Conservation (phyloP, 2,329 filamentous ascomycete species). For the Lojkania enalia region DNA sequence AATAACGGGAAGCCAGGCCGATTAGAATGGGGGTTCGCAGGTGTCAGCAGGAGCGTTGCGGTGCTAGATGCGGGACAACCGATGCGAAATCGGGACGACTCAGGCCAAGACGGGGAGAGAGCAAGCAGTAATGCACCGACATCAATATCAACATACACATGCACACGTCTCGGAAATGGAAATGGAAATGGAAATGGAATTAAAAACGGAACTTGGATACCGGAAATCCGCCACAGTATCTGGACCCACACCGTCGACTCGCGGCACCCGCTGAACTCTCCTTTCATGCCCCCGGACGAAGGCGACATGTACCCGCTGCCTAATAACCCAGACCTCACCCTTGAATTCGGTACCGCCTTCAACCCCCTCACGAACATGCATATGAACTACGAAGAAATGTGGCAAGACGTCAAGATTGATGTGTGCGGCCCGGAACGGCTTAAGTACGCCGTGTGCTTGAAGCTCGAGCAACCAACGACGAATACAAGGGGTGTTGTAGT, state of each 20-base stretch:
- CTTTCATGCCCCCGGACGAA: slow-evolving; percentile 50
- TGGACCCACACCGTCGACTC: slow-evolving; percentile 67
- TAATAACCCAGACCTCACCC: slow-evolving; percentile 10
- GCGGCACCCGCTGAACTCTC: slow-evolving; percentile 45
- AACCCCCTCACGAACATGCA: slow-evolving; percentile 63
- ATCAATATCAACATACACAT: no score
- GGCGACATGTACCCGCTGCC: slow-evolving; percentile 58
- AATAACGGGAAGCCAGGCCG: slow-evolving; percentile 38
- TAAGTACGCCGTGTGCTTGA: not conserved
- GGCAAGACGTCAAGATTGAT: slow-evolving; percentile 52
- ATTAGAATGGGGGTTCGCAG: slow-evolving; percentile 70
- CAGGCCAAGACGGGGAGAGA: no score
- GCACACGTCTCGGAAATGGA: no score
- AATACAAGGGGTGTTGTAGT: slow-evolving; percentile 56
- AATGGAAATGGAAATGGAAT: not conserved
- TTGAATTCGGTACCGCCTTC: slow-evolving; percentile 63
- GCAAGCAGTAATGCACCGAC: not conserved
- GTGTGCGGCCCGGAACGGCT: not conserved
- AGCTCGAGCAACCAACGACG: slow-evolving; percentile 30
- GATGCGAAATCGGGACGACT: no score
- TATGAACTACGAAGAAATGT: slow-evolving; percentile 68
- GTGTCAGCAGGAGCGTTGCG: slow-evolving; percentile 34
- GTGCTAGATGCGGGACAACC: no score
- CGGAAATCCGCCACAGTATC: slow-evolving; percentile 38
- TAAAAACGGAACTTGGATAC: not conserved